Base-by-base conservation (phyloP, 2,329 filamentous ascomycete species). In the Claviceps spartinae region DNA sequence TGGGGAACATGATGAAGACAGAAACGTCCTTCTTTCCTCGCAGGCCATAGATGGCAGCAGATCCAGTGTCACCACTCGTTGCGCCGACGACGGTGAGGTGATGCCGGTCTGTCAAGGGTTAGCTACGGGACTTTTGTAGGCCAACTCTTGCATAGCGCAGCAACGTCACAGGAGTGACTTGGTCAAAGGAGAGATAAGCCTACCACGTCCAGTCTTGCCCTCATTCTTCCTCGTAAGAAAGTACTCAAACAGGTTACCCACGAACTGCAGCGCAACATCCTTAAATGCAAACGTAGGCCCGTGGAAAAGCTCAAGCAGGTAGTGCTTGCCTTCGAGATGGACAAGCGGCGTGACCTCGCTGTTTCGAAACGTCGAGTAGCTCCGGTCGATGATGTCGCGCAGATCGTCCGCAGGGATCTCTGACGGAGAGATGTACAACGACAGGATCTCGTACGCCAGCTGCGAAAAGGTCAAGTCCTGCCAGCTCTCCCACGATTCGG, bases 211-310 rank as follows among this genome's bases (percentile, higher is more conserved):
- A 30, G 74, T 72, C 72, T 86, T 88, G 58, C 78, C 80, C 64
- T 79, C 63, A 59, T 93, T 93, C 67, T 79, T 81, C 59, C 86
- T 74, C 5, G 83, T 77, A 13, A 93, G 74, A 67, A 93, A 91
- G 67, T 91, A 93, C 68, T 94, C 87, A 59, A 94, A 97, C 2
- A 98, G 74, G 63, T 98, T 97, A n/a, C 93, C 93, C 2, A 98
- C 72, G 64, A 96, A 93, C 61, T 97, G 91, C 56, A 97, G 74
- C 16, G 90, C 90, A n/a, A 90, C 86, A 68, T 97, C 91, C 71
- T 97, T 95, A 75, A 97, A 97, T 2, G 91, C 86, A 65, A 89
- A 96, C 0, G 85, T 97, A 5, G 90, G 93, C 1, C 93, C 93
- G 66, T 97, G 91, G 76, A 97, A 98, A 44, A 98, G 78, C 69